Percentiles rank a stretch among this genome's conserved stretches.
These are phyloP conservation scores for Amanita fuliginea DNA, from an alignment of 768 basidiomycete genomes.

Conservation along the genomic window DNA sequence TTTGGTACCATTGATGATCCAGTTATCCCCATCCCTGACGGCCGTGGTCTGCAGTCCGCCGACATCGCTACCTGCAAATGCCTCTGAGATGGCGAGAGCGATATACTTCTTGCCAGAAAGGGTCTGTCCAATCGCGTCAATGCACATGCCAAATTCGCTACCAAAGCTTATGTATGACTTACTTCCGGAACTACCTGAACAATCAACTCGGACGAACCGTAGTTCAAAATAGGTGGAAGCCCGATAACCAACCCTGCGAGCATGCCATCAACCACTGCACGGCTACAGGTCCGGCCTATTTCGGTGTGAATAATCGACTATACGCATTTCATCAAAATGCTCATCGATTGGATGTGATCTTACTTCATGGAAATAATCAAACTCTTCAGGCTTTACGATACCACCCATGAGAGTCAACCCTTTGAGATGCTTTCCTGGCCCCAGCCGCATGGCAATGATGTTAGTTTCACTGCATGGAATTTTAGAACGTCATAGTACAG, in stretches of 20 bases:
- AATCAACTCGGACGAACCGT: slow-evolving; percentile 64
- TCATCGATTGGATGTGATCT: neutral
- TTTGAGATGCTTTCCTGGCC: slow-evolving; percentile 81
- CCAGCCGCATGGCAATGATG: slow-evolving; percentile 82
- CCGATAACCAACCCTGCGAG: slow-evolving; percentile 77
- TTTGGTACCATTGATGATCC: slow-evolving; percentile 89
- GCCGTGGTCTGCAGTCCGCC: slow-evolving; percentile 80
- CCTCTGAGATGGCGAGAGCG: slow-evolving; percentile 86
- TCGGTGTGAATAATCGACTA: slow-evolving; percentile 77
- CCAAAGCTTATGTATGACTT: neutral
- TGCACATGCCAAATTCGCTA: neutral
- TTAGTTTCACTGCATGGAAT: slow-evolving; percentile 49
- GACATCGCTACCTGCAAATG: slow-evolving; percentile 86
- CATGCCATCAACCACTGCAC: slow-evolving; percentile 83
- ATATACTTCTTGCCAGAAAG: slow-evolving; percentile 76
- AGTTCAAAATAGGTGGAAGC: slow-evolving; percentile 86
- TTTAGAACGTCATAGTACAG: neutral
- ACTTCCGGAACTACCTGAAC: slow-evolving; percentile 64
- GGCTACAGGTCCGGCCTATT: slow-evolving; percentile 70
- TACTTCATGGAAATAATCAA: slow-evolving; percentile 92
- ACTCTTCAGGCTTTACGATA: slow-evolving; percentile 68
- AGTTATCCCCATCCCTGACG: slow-evolving; percentile 72
- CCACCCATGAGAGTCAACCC: slow-evolving; percentile 72
- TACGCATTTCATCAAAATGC: neutral
- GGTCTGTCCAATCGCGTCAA: slow-evolving; percentile 14